phyloP scores from a whole-genome alignment of 768 basidiomycete genomes.

The Pleurotus tuoliensis region DNA sequence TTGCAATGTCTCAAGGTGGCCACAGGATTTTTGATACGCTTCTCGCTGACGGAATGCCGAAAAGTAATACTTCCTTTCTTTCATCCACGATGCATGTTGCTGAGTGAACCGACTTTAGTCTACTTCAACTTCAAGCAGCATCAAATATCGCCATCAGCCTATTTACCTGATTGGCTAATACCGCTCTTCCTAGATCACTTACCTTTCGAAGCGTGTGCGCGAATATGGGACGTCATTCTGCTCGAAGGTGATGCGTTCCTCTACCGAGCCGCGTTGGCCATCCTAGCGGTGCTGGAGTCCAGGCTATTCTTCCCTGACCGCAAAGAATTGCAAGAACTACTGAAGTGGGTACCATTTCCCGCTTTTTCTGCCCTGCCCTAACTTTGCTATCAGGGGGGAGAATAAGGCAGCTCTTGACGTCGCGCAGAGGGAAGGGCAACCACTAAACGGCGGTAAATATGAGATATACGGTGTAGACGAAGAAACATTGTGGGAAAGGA shows the following conservation, averaged over 20 bases:
- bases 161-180: slow-evolving; percentile 78
- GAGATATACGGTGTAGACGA: slow-evolving; percentile 86
- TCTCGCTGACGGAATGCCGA: slow-evolving; percentile 90
- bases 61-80: slow-evolving; percentile 48
- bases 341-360: slow-evolving; percentile 46
- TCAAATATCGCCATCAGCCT: slow-evolving; percentile 82
- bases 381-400: slow-evolving; percentile 54
- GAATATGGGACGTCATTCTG: slow-evolving; percentile 84
- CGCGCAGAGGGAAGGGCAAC: slow-evolving; percentile 65
- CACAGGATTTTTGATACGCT: slow-evolving; percentile 87
- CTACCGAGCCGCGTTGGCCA: slow-evolving; percentile 79
- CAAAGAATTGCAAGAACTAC: slow-evolving; percentile 71
- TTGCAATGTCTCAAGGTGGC: slow-evolving; percentile 8
- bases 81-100: background rate
- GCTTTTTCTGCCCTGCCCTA: slow-evolving; percentile 1
- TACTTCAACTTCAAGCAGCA: slow-evolving; percentile 96
- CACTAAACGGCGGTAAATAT: slow-evolving; percentile 70
- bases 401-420: slow-evolving; percentile 81
- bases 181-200: slow-evolving; percentile 81
- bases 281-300: slow-evolving; percentile 79
- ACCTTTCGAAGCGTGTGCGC: slow-evolving; percentile 87
- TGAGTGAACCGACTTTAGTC: slow-evolving; percentile 39
- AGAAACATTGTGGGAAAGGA: slow-evolving; percentile 79
- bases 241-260: slow-evolving; percentile 90
- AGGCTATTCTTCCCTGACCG: slow-evolving; percentile 87